These are phyloP conservation scores for Globisporangium okanoganense DNA, from an alignment of 352 stramenopile species.

Conservation along the genomic window DNA sequence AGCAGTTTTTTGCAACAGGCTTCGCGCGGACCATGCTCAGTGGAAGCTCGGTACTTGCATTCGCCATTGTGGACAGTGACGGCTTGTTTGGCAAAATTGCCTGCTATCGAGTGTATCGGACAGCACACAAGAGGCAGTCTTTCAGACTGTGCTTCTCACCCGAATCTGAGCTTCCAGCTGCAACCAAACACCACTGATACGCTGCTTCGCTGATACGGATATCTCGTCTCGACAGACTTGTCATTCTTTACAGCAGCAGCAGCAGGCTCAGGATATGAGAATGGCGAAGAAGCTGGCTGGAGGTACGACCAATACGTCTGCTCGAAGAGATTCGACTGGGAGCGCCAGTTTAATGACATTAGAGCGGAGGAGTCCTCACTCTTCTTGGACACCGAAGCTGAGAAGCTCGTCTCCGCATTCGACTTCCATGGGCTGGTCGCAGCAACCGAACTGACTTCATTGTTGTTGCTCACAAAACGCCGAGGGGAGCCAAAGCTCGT, in stretches of 20 bases:
- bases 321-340: not conserved
- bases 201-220: not conserved
- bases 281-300: not conserved
- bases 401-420: not conserved
- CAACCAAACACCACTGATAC: not conserved
- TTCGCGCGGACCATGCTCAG: not conserved
- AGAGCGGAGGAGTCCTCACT: not conserved
- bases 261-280: not conserved
- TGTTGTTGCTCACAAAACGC: not conserved
- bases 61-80: not conserved
- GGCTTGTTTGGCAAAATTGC: not conserved
- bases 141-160: conserved; percentile 60
- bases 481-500: not conserved
- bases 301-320: not conserved
- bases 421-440: not conserved
- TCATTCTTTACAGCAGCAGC: not conserved
- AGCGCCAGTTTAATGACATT: not conserved
- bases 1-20: not conserved
- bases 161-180: not conserved
- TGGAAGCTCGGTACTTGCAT: not conserved
- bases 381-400: not conserved
- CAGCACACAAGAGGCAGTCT: conserved; percentile 59
- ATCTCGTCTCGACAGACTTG: not conserved
- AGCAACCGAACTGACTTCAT: not conserved
- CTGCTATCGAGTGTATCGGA: conserved; percentile 14